Evolutionary conservation across 169 alveolate species (phyloP).

Genomic region (Plasmodium adleri): DNA sequence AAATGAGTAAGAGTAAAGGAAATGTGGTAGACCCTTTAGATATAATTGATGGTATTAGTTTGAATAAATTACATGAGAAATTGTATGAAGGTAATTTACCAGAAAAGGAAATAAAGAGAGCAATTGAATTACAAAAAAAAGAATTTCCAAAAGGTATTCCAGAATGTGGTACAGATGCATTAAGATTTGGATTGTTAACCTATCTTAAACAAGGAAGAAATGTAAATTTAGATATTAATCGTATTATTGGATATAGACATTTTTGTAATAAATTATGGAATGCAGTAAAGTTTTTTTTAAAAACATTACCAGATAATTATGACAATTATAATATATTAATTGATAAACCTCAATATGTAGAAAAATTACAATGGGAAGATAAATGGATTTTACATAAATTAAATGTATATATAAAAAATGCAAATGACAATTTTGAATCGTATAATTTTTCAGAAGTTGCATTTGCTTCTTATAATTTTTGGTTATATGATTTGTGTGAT

Average conservation of each 20-base stretch:
- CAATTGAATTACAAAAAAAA: slow-evolving; percentile 92
- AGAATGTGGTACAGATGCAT: slow-evolving; percentile 99
- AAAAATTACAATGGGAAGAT: slow-evolving; percentile 92
- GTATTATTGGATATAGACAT: slow-evolving; percentile 97
- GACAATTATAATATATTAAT: slow-evolving; percentile 80
- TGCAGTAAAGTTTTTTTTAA: slow-evolving; percentile 94
- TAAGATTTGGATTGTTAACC: slow-evolving; percentile 96
- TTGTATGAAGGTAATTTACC: slow-evolving; percentile 94
- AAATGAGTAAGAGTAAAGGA: slow-evolving; percentile 98
- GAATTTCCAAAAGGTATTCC: slow-evolving; percentile 99
- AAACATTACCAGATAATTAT: slow-evolving; percentile 80
- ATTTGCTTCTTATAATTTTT: slow-evolving; percentile 93
- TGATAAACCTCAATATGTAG: slow-evolving; percentile 70
- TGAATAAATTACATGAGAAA: slow-evolving; percentile 91
- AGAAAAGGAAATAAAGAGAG: slow-evolving; percentile 93
- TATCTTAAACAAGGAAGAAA: slow-evolving; percentile 95
- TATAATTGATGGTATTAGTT: slow-evolving; percentile 95
- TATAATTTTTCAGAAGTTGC: slow-evolving; percentile 96
- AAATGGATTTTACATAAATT: slow-evolving; percentile 95
- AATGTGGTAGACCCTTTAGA: slow-evolving; percentile 99
- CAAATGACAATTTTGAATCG: slow-evolving; percentile 89
- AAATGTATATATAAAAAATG: slow-evolving; percentile 83
- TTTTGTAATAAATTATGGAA: slow-evolving; percentile 99
- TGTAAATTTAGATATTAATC: slow-evolving; percentile 96
- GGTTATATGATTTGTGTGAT: slow-evolving; percentile 98